A percentile compares a stretch with the other conserved stretches of the same genome.
Conservation (phyloP, 2,329 filamentous ascomycete genomes). For the Graphiopsis chlorocephala region DNA sequence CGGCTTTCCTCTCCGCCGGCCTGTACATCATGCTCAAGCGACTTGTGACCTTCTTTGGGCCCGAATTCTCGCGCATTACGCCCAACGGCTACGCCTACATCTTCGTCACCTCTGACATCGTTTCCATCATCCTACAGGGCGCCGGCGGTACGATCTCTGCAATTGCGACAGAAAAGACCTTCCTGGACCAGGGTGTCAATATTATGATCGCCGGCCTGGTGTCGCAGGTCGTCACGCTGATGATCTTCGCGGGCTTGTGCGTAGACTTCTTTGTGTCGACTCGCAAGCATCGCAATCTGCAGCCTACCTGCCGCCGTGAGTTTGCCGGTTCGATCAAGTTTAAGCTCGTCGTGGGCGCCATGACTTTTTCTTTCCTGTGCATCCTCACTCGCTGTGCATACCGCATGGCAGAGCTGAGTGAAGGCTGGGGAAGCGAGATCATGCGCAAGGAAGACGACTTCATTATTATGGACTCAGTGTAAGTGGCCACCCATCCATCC, state of each 20-base stretch:
- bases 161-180: conserved; percentile 38
- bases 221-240: conserved; percentile 52
- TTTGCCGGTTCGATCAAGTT: background rate
- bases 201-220: conserved; percentile 57
- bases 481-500: background rate
- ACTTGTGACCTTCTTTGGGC: conserved; percentile 39
- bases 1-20: conserved; percentile 45
- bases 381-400: conserved; percentile 51
- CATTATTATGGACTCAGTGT: background rate
- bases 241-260: conserved; percentile 43
- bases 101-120: conserved; percentile 56
- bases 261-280: conserved; percentile 29
- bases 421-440: background rate
- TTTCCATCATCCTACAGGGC: conserved; percentile 55
- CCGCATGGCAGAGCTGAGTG: conserved; percentile 44
- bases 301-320: background rate
- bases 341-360: conserved; percentile 7
- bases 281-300: conserved; percentile 16
- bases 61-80: conserved; percentile 24
- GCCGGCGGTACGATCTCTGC: conserved; percentile 50
- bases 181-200: conserved; percentile 34
- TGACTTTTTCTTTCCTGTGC: conserved; percentile 41
- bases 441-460: background rate
- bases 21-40: conserved; percentile 47
- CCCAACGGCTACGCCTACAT: conserved; percentile 47